Evolutionary conservation across 2,329 filamentous ascomycete species (phyloP), one percentile per base, ranked within the genome.

Genomic region (Ascochyta pisi): DNA sequence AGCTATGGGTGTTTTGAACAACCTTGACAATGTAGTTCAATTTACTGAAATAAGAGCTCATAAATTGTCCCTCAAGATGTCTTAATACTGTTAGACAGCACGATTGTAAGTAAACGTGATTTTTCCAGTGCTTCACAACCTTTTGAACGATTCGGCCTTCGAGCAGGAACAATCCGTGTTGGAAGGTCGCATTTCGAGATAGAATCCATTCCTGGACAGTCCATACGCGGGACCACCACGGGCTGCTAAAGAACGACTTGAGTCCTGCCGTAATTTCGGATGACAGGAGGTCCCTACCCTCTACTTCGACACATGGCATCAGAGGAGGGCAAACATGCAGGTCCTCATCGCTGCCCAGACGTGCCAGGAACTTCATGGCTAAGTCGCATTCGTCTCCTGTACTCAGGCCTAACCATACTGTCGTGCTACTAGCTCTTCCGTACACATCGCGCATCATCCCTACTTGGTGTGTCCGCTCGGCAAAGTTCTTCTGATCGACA

Each of bases 171-270:
- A 2, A 7, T 13, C 27, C 46, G 6, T 13, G 15, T 22, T 41
- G 46, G 13, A 49, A 41, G 9, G 26, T 15, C 15, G 10, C 8
- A 6, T 35, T 16, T 26, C 12, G 16, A 6, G 46, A 40, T n/a
- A 41, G 13, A 10, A 49, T 1, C 16, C 26, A 49, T 26, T 49
- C 46, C 22, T 49, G 46, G 15, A 48, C 4, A 4, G 45, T 48
- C 45, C 45, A 48, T 4, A 48, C 19, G 16, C 46, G 46, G 16
- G 45, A 39, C 45, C 45, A 48, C 45, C 45, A 48, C 1, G 27
- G 4, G 16, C 16, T 9, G 5, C 19, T 8, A 13, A 49, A 41
- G 22, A 49, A 34, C 6, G 3, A 5, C 6, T 31, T 23, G 4
- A 48, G 2, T 3, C 34, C 45, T 1, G 8, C 15, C 13, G 4